Conservation (phyloP, 2,329 filamentous ascomycete genomes). For the Hypomyces rosellus region DNA sequence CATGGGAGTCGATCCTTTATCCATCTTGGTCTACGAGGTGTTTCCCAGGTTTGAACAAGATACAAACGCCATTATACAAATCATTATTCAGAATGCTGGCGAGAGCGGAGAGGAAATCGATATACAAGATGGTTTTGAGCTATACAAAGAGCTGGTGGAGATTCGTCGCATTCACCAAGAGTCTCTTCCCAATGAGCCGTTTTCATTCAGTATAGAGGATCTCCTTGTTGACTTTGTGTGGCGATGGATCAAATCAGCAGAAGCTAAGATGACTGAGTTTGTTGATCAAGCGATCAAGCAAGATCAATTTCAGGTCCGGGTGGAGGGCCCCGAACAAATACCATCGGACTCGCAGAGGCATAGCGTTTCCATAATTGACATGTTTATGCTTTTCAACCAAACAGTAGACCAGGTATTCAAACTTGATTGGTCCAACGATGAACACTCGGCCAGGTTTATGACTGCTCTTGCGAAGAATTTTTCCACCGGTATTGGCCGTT, state of each 20-base stretch:
- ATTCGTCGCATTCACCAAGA: conserved; percentile 76
- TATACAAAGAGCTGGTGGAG: conserved; percentile 83
- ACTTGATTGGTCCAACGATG: conserved; percentile 86
- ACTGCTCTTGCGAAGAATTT: conserved; percentile 83
- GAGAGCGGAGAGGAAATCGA: conserved; percentile 68
- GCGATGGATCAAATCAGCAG: conserved; percentile 83
- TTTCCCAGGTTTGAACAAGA: conserved; percentile 90
- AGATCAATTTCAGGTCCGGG: conserved; percentile 74
- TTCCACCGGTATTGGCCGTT: conserved; percentile 72
- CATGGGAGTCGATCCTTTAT: conserved; percentile 62
- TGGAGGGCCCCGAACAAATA: conserved; percentile 54
- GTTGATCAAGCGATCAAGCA: conserved; percentile 88
- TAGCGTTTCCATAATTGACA: conserved; percentile 86
- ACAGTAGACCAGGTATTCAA: conserved; percentile 80
- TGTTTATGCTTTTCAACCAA: conserved; percentile 91
- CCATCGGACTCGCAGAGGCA: conserved; percentile 77
- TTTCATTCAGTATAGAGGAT: conserved; percentile 82
- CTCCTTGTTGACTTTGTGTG: conserved; percentile 88
- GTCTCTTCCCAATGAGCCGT: conserved; percentile 65
- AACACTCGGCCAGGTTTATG: conserved; percentile 96
- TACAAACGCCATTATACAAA: conserved; percentile 73
- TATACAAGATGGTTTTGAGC: conserved; percentile 86
- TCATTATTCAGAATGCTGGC: conserved; percentile 69
- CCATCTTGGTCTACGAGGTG: conserved; percentile 72
- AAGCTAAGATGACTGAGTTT: conserved; percentile 72